Conservation (phyloP, 2,329 filamentous ascomycete genomes). For the Catunica adiposa region DNA sequence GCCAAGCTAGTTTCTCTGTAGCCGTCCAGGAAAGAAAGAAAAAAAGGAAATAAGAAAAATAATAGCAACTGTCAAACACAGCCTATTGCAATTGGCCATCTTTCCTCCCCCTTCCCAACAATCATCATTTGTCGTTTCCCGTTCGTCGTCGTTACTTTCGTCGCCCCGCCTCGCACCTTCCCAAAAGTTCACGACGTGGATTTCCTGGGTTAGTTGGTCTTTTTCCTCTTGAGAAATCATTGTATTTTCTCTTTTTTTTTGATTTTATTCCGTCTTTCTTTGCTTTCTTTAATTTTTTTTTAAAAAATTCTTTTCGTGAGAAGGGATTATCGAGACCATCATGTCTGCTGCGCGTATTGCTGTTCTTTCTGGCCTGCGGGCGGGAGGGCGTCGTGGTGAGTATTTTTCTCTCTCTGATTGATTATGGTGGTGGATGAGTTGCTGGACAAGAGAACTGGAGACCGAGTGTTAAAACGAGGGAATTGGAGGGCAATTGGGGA, state of each 20-base stretch:
- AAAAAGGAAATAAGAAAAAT: no score
- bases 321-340: background rate
- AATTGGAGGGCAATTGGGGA: no score
- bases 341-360: slow-evolving; percentile 14
- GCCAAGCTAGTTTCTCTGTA: no score
- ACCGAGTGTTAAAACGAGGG: no score
- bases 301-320: background rate
- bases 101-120: background rate
- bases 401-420: slow-evolving; percentile 11
- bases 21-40: no score
- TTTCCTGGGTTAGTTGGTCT: background rate
- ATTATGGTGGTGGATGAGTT: background rate
- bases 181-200: background rate
- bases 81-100: background rate
- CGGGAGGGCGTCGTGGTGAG: slow-evolving; percentile 12
- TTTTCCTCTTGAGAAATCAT: background rate
- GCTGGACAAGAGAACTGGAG: background rate
- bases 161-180: background rate
- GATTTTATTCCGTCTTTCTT: slow-evolving; percentile 1
- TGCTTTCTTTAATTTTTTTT: slow-evolving; percentile 2
- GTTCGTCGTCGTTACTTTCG: background rate
- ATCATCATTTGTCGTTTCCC: background rate
- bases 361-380: slow-evolving; percentile 14
- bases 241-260: background rate
- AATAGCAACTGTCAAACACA: no score